Evolutionary conservation across 192 early-diverging fungal genomes (phyloP).

Genomic region (Chytriomyces sp.): DNA sequence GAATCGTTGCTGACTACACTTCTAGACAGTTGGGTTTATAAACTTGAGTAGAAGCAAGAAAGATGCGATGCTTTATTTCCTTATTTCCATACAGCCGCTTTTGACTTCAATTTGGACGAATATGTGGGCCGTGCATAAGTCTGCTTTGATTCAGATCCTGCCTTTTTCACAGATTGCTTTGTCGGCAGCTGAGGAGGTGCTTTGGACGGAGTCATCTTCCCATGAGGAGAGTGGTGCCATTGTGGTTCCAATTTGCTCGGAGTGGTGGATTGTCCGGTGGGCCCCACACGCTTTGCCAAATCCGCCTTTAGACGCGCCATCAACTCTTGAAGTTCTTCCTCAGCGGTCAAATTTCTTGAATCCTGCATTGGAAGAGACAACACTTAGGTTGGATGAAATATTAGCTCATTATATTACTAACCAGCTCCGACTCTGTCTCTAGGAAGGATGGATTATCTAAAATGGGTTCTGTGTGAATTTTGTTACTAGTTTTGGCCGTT

Average conservation of each 20-base stretch:
- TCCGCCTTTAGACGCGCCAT: conserved; percentile 8
- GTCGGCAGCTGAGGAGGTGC: too few species aligned
- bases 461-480: neutral
- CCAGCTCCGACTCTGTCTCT: neutral
- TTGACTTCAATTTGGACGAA: neutral
- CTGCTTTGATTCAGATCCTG: neutral
- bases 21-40: too few species aligned
- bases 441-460: neutral
- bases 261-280: too few species aligned
- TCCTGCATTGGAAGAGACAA: neutral
- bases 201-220: too few species aligned
- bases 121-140: neutral
- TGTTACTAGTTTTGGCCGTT: neutral
- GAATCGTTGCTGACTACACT: too few species aligned
- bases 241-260: too few species aligned
- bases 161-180: neutral
- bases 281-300: conserved; percentile 2
- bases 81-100: neutral
- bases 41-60: too few species aligned
- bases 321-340: conserved; percentile 13
- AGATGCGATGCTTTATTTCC: neutral
- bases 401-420: neutral
- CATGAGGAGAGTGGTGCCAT: too few species aligned
- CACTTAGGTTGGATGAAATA: neutral
- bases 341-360: conserved; percentile 1